Evolutionary conservation across 345 rosid species (phyloP).

Genomic region (Cochlearia excelsa): DNA sequence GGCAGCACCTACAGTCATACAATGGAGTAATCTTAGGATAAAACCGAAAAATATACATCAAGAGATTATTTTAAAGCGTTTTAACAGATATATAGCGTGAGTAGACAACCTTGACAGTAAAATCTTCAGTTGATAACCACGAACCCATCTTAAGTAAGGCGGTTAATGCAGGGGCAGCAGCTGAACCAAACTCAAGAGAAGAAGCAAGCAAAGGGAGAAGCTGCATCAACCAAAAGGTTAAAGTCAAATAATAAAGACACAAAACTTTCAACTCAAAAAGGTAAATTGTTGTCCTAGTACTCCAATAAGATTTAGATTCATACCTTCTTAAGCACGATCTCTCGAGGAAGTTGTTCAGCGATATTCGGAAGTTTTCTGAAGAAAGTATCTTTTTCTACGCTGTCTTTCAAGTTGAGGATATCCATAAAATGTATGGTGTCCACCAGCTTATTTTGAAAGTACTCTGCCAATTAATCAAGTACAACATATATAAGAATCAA

Average conservation of each 20-base stretch:
- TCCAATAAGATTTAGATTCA: slow-evolving; percentile 28
- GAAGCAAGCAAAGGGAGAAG: slow-evolving; percentile 96
- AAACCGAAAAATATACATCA: slow-evolving; percentile 18
- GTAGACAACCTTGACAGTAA: slow-evolving; percentile 64
- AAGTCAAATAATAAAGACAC: slow-evolving; percentile 29
- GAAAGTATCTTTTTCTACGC: slow-evolving; percentile 92
- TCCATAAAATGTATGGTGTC: slow-evolving; percentile 99
- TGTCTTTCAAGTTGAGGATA: slow-evolving; percentile 90
- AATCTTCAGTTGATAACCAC: slow-evolving; percentile 90
- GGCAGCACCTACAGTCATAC: slow-evolving; percentile 66
- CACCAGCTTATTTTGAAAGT: slow-evolving; percentile 98
- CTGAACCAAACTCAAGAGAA: slow-evolving; percentile 97
- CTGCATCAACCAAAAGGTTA: slow-evolving; percentile 50
- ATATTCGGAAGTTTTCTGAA: slow-evolving; percentile 95
- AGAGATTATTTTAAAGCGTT: not conserved
- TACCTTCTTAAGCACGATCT: slow-evolving; percentile 92
- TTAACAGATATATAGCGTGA: slow-evolving; percentile 18
- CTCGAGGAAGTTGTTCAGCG: slow-evolving; percentile 98
- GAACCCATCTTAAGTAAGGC: slow-evolving; percentile 90
- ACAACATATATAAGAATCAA: slow-evolving; percentile 9
- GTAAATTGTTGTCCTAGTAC: slow-evolving; percentile 24
- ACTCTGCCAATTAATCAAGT: slow-evolving; percentile 53
- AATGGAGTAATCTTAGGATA: slow-evolving; percentile 25
- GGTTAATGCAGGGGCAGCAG: slow-evolving; percentile 89
- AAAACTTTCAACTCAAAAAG: slow-evolving; percentile 13